Evolutionary conservation across 139 green algal genomes (phyloP).

Genomic region (Chara braunii): DNA sequence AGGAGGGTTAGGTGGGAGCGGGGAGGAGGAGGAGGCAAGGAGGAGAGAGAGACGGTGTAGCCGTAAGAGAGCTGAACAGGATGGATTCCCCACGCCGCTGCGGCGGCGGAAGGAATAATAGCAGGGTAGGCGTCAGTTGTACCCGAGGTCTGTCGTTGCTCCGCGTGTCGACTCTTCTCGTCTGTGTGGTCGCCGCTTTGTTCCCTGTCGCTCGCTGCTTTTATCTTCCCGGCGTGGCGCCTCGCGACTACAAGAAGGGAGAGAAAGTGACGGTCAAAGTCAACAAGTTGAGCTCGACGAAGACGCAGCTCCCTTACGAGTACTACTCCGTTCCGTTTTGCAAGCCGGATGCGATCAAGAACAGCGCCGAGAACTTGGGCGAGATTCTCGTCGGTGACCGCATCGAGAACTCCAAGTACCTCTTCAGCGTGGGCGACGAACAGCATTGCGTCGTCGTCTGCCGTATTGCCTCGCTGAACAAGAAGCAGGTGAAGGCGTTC

Average conservation of each 20-base stretch:
- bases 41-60: too few relatives aligned
- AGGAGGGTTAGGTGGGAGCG: too few relatives aligned
- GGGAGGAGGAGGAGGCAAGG: too few relatives aligned
- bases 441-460: conserved; percentile 24
- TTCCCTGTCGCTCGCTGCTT: conserved; percentile 17
- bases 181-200: not conserved
- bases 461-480: conserved; percentile 10
- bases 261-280: conserved; percentile 41
- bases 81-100: too few relatives aligned
- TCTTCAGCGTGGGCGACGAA: conserved; percentile 67
- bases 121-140: too few relatives aligned
- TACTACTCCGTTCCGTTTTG: conserved; percentile 95
- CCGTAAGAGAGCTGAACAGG: too few relatives aligned
- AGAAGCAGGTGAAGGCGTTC: conserved; percentile 37
- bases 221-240: conserved; percentile 29
- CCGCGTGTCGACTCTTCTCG: too few relatives aligned
- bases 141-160: too few relatives aligned
- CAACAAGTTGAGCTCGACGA: conserved; percentile 78
- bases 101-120: too few relatives aligned
- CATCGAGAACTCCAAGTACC: conserved; percentile 86
- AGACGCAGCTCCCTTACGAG: conserved; percentile 84
- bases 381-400: conserved; percentile 80
- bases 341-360: conserved; percentile 72
- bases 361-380: conserved; percentile 74
- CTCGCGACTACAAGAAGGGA: conserved; percentile 28